Conservation (phyloP, 225 moss, liverwort and hornwort species). For the Pseudisothecium myosuroides region DNA sequence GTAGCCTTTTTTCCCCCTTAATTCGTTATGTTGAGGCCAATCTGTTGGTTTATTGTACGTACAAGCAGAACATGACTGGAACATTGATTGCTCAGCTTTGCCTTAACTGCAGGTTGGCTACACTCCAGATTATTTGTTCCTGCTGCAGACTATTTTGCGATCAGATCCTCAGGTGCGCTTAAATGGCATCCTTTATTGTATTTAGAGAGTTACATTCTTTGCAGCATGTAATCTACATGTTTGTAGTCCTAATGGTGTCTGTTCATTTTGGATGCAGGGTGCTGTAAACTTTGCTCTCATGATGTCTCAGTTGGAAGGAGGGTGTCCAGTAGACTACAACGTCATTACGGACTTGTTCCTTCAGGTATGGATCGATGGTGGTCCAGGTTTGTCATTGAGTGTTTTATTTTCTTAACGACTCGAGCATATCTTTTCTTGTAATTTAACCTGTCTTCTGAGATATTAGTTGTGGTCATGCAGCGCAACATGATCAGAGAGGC, state of each 20-base stretch:
- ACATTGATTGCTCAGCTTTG: background rate
- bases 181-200: background rate
- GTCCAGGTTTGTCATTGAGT: background rate
- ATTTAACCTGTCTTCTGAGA: background rate
- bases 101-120: slow-evolving; percentile 70
- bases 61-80: background rate
- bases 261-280: slow-evolving; percentile 45
- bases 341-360: slow-evolving; percentile 88
- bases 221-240: background rate
- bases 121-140: slow-evolving; percentile 87
- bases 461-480: slow-evolving; percentile 39
- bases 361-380: slow-evolving; percentile 23
- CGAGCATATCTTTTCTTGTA: background rate
- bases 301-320: slow-evolving; percentile 98
- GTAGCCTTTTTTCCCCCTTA: background rate
- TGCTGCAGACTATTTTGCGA: slow-evolving; percentile 89
- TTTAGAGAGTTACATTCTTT: background rate
- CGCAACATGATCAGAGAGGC: slow-evolving; percentile 99
- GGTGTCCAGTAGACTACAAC: slow-evolving; percentile 93
- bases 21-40: background rate
- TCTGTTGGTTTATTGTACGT: background rate
- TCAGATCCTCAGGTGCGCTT: slow-evolving; percentile 74
- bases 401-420: background rate
- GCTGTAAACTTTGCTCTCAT: slow-evolving; percentile 98
- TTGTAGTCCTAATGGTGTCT: background rate